phyloP scores from a whole-genome alignment of 371 early-diverging fungal genomes.

The Sporodiniella umbellata region DNA sequence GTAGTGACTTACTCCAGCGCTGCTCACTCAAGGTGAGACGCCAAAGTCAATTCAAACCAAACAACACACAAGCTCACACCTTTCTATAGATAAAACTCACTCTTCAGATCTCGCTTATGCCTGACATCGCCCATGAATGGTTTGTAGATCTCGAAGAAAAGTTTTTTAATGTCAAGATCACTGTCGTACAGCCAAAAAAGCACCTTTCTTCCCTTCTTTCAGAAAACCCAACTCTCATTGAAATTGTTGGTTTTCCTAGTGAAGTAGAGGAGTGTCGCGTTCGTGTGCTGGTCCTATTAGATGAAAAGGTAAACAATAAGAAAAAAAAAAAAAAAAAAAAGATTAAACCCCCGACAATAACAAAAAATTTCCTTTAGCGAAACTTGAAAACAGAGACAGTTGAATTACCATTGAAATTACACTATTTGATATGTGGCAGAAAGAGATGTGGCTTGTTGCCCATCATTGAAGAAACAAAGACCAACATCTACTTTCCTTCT shows the following conservation, averaged over 20 bases:
- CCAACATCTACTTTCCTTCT: constrained; percentile 73
- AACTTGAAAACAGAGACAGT: constrained; percentile 24
- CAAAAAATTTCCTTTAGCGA: constrained; percentile 7
- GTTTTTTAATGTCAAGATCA: constrained; percentile 32
- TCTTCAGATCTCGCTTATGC: constrained; percentile 11
- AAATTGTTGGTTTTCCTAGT: constrained; percentile 25
- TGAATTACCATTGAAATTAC: constrained; percentile 42
- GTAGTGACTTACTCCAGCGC: constrained; percentile 2
- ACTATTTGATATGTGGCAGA: constrained; percentile 71
- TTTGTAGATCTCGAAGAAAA: constrained; percentile 10
- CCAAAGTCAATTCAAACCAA: not conserved
- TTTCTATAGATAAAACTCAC: constrained; percentile 3
- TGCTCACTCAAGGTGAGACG: constrained; percentile 10
- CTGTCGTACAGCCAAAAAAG: constrained; percentile 15
- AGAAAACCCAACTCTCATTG: constrained; percentile 11
- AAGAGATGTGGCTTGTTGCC: constrained; percentile 63
- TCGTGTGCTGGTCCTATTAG: constrained; percentile 29
- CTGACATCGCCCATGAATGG: constrained; percentile 4
- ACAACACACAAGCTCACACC: not conserved
- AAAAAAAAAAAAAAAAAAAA: not conserved
- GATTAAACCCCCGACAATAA: not conserved
- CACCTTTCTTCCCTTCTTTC: constrained; percentile 11
- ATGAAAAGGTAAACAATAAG: constrained; percentile 36
- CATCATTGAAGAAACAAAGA: constrained; percentile 73
- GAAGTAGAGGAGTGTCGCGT: constrained; percentile 28